Evolutionary conservation across 805 yeast species (phyloP).

Genomic region (Clavispora santaluciae): DNA sequence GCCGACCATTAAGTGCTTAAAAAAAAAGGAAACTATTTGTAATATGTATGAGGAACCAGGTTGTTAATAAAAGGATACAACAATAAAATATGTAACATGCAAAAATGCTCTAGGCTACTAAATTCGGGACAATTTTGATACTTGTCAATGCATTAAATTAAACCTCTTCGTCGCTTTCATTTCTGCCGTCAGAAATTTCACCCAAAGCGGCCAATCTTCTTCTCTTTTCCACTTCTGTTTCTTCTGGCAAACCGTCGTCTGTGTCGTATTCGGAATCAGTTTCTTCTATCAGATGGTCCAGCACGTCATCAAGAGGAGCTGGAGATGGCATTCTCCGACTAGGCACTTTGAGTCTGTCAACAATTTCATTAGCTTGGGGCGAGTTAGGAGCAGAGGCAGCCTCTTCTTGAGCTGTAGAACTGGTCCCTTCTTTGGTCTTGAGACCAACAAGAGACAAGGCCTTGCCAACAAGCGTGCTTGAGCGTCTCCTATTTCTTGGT

Average conservation of each 20-base stretch:
- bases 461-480: slow-evolving; percentile 37
- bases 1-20: slow-evolving; percentile 32
- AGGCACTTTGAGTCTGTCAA: background rate
- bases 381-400: background rate
- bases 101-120: no score
- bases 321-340: background rate
- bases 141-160: no score
- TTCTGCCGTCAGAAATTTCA: slow-evolving; percentile 31
- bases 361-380: background rate
- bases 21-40: background rate
- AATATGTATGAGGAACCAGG: background rate
- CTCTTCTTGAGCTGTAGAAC: background rate
- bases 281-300: slow-evolving; percentile 1
- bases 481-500: slow-evolving; percentile 24
- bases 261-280: slow-evolving; percentile 14
- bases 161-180: slow-evolving; percentile 48
- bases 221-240: slow-evolving; percentile 62
- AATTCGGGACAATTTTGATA: background rate
- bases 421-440: slow-evolving; percentile 18
- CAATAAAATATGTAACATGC: no score
- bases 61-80: background rate
- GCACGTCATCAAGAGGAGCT: slow-evolving; percentile 5
- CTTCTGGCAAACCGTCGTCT: slow-evolving; percentile 31
- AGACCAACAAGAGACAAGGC: slow-evolving; percentile 57
- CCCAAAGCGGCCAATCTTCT: slow-evolving; percentile 62